A percentile compares a stretch with the other conserved stretches of the same genome.
phyloP scores from a whole-genome alignment of 306 rosid genomes.

The Cucurbita moschata region DNA sequence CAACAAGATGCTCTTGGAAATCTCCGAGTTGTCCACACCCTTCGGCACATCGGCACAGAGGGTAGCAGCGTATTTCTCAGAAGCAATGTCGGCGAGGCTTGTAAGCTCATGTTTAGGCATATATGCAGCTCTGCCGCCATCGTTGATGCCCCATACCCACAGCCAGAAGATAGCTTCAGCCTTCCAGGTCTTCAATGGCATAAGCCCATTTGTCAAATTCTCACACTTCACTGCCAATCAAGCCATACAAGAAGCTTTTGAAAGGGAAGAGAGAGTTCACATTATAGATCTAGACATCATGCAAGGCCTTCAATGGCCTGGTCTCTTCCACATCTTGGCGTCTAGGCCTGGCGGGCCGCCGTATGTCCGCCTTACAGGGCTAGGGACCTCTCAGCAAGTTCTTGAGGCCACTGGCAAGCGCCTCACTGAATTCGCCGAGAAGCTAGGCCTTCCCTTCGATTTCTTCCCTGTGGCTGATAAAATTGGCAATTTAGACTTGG shows the following conservation, averaged over 20 bases:
- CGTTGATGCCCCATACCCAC: conserved; percentile 22
- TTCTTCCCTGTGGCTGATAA: conserved; percentile 76
- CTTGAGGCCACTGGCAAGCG: conserved; percentile 89
- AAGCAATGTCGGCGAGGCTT: conserved; percentile 88
- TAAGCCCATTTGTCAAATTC: conserved; percentile 85
- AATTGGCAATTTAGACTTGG: conserved; percentile 69
- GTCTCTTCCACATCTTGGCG: conserved; percentile 77
- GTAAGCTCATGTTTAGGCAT: conserved; percentile 85
- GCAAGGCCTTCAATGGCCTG: conserved; percentile 99
- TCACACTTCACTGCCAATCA: conserved; percentile 97
- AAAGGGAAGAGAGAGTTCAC: conserved; percentile 79
- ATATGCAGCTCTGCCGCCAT: conserved; percentile 51
- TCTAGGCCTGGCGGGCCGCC: conserved; percentile 94
- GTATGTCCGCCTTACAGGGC: conserved; percentile 71
- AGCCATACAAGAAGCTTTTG: conserved; percentile 93
- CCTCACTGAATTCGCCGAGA: conserved; percentile 69
- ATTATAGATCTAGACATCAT: conserved; percentile 88
- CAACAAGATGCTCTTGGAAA: conserved; percentile 62
- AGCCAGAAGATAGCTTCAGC: conserved; percentile 88
- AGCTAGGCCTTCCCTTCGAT: conserved; percentile 83
- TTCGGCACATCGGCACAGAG: conserved; percentile 94
- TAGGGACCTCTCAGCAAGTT: conserved; percentile 72
- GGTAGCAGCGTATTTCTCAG: conserved; percentile 93
- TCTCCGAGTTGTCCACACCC: conserved; percentile 73
- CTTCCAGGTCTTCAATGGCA: conserved; percentile 91